Conservation (phyloP, 108 stramenopile species). For the Schizochytrium sp. region DNA sequence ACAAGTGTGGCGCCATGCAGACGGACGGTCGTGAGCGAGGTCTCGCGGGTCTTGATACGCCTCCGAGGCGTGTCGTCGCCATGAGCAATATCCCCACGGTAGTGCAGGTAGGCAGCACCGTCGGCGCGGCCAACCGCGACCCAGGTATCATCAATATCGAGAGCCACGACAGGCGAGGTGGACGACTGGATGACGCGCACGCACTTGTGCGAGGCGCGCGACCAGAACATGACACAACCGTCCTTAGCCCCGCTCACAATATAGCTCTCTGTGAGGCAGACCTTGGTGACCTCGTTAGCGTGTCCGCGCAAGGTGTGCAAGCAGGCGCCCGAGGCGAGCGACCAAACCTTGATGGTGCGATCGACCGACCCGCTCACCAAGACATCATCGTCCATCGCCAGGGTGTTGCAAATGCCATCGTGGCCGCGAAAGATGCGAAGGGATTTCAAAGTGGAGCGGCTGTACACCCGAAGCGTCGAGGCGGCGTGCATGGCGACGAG, state of each 20-base stretch:
- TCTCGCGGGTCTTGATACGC: no score
- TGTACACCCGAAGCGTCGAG: not conserved
- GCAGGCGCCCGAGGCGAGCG: not conserved
- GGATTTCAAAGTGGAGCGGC: not conserved
- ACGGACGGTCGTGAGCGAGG: no score
- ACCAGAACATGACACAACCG: not conserved
- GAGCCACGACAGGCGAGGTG: not conserved
- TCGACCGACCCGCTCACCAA: not conserved
- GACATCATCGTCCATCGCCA: not conserved
- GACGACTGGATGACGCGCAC: not conserved
- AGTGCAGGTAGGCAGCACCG: no score
- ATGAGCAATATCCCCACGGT: no score
- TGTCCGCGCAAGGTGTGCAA: conserved; percentile 58
- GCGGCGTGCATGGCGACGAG: not conserved
- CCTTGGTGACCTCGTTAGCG: conserved; percentile 43
- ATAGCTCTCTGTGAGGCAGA: not conserved
- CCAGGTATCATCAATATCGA: not conserved
- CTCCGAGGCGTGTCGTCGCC: no score
- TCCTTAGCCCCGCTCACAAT: not conserved
- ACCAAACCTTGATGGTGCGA: not conserved
- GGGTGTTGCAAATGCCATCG: not conserved
- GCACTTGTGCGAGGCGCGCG: not conserved
- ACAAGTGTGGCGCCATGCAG: no score
- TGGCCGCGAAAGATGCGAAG: not conserved
- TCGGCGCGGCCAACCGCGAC: not conserved